Conservation (phyloP, 306 rosid genomes). For the Herpetospermum pedunculosum region DNA sequence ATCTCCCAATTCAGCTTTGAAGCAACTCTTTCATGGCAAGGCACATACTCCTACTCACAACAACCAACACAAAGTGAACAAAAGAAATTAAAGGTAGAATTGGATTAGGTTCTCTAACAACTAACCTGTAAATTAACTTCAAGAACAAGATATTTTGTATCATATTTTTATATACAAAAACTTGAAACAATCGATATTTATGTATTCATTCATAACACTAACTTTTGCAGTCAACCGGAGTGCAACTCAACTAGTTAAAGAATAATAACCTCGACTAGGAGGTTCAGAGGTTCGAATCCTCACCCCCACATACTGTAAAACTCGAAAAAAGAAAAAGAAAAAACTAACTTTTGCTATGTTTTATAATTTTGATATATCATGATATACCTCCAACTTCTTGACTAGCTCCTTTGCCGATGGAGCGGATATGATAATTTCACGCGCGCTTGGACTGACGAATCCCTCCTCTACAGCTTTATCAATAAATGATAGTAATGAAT, state of each 20-base stretch:
- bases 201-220: neutral
- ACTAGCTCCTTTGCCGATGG: slow-evolving; percentile 81
- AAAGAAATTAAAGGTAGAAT: neutral
- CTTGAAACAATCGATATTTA: neutral
- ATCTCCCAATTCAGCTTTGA: slow-evolving; percentile 82
- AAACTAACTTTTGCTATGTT: neutral
- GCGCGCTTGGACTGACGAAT: slow-evolving; percentile 79
- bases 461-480: slow-evolving; percentile 99
- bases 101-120: neutral
- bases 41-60: slow-evolving; percentile 62
- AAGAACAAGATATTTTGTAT: neutral
- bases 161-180: neutral
- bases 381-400: slow-evolving; percentile 88
- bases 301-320: too few relatives aligned
- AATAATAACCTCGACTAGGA: too few relatives aligned
- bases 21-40: slow-evolving; percentile 90
- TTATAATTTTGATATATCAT: neutral
- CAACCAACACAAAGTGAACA: neutral
- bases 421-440: slow-evolving; percentile 85
- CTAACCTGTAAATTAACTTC: neutral
- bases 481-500: slow-evolving; percentile 69
- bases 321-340: too few relatives aligned
- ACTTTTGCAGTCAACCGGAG: neutral
- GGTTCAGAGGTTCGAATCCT: too few relatives aligned
- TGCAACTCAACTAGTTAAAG: too few relatives aligned